Evolutionary conservation across 345 rosid species (phyloP).

Genomic region (Rhodamnia rubescens): DNA sequence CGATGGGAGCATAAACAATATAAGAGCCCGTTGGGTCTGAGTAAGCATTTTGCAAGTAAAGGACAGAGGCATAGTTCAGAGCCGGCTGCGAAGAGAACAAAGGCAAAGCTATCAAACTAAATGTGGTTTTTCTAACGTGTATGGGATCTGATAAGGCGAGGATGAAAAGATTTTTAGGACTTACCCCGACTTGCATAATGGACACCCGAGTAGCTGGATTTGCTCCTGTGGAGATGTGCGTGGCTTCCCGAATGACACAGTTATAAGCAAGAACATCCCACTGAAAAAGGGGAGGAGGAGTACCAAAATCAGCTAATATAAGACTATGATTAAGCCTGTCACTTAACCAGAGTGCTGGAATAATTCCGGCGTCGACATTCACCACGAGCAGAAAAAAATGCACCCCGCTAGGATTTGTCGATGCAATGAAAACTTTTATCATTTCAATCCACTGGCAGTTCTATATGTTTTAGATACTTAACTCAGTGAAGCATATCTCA

Average conservation of each 20-base stretch:
- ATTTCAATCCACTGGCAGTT: background rate
- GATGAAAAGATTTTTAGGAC: background rate
- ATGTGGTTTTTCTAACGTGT: background rate
- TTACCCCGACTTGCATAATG: background rate
- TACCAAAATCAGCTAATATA: background rate
- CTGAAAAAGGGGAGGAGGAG: background rate
- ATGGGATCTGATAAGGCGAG: background rate
- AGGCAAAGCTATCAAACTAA: background rate
- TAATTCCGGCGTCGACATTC: background rate
- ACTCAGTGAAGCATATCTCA: background rate
- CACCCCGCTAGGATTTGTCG: background rate
- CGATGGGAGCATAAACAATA: conserved; percentile 30
- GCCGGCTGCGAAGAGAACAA: conserved; percentile 1
- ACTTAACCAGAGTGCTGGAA: background rate
- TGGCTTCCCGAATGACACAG: background rate
- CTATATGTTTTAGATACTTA: background rate
- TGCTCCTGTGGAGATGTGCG: background rate
- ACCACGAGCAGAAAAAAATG: background rate
- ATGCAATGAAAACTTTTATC: background rate
- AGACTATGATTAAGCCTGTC: background rate
- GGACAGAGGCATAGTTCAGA: background rate
- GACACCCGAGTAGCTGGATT: background rate
- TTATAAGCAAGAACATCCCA: background rate
- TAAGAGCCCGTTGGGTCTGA: conserved; percentile 11
- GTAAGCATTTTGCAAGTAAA: conserved; percentile 33